Conservation (phyloP, 495 filamentous ascomycete genomes). For the Umbilicaria muhlenbergii region DNA sequence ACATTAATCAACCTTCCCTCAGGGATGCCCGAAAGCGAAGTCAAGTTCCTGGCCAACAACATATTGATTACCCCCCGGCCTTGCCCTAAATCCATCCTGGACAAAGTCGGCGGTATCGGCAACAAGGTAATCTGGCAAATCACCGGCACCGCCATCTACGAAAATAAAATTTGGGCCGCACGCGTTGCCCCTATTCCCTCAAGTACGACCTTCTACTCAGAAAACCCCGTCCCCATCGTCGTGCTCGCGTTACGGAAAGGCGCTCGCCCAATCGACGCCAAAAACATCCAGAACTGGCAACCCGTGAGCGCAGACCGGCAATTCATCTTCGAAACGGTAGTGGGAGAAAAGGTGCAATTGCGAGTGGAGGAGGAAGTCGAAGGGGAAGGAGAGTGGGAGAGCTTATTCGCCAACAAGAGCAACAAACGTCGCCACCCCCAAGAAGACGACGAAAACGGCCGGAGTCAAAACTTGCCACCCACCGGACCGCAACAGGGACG, state of each 20-base stretch:
- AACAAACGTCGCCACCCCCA: slow-evolving; percentile 38
- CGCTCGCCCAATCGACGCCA: slow-evolving; percentile 63
- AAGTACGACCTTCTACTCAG: slow-evolving; percentile 50
- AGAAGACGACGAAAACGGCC: slow-evolving; percentile 26
- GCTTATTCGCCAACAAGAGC: slow-evolving; percentile 34
- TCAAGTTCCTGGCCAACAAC: slow-evolving; percentile 76
- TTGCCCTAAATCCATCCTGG: slow-evolving; percentile 47
- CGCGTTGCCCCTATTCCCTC: slow-evolving; percentile 55
- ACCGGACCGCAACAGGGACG: slow-evolving; percentile 6
- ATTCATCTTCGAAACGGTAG: slow-evolving; percentile 58
- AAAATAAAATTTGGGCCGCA: slow-evolving; percentile 79
- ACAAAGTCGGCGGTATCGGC: slow-evolving; percentile 75
- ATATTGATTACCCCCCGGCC: slow-evolving; percentile 75
- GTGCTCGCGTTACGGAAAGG: slow-evolving; percentile 59
- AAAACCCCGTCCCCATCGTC: slow-evolving; percentile 56
- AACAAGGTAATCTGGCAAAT: slow-evolving; percentile 71
- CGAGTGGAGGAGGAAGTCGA: slow-evolving; percentile 55
- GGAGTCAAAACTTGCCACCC: neutral
- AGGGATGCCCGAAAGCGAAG: slow-evolving; percentile 39
- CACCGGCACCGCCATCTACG: slow-evolving; percentile 52
- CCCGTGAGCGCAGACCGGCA: slow-evolving; percentile 49
- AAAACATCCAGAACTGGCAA: slow-evolving; percentile 74
- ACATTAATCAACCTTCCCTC: slow-evolving; percentile 46
- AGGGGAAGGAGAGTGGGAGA: slow-evolving; percentile 42
- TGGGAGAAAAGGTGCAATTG: slow-evolving; percentile 75